Evolutionary conservation across 495 filamentous ascomycete species (phyloP), one percentile per base, ranked within the genome.

Genomic region (Lepraria neglecta): DNA sequence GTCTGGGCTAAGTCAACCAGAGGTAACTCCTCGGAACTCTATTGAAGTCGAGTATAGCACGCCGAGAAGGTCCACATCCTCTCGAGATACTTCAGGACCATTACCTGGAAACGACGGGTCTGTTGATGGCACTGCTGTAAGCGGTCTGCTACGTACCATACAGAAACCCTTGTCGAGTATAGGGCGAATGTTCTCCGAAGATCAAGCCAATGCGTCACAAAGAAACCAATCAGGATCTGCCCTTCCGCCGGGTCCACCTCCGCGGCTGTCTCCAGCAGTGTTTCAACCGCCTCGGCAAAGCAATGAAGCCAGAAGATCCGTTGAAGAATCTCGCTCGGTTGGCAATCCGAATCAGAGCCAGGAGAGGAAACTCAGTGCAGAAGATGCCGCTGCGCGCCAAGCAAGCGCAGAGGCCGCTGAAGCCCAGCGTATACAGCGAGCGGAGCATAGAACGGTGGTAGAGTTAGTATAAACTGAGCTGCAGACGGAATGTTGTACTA

Each of bases 121-220:
- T 30, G 83, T 88, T 66, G 86, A 95, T 65, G 82, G 82, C 17
- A 87, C 86, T 0, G 90, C 94, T 43, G 91, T 96, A 40, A 84
- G 87, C 27, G 92, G 94, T 3, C 75, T 99, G 12, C 76, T 99
- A 17, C 84, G 91, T 51, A 91, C 92, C 1, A 97, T 99, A 56
- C 92, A 97, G 71, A 86, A 82, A 59, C 95, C 94, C 0, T 76
- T 99, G 44, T 90, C 89, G 46, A 94, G 91, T 17, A 95, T 99
- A 69, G 94, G 95, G n/a, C 86, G 91, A 58, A 97, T 99, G 42
- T 97, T 99, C 75, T 90, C 89, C 2, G 94, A 98, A 53, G 91
- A 96, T 1, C 56, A 69, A 44, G 75, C 77, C 35, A 74, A 56
- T 61, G 73, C 59, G 48, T 73, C 72, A 55, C 33, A 30, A 43